These are phyloP conservation scores for Calonectria pseudoreteaudii DNA, from an alignment of 2,329 filamentous ascomycete genomes.

Conservation along the genomic window DNA sequence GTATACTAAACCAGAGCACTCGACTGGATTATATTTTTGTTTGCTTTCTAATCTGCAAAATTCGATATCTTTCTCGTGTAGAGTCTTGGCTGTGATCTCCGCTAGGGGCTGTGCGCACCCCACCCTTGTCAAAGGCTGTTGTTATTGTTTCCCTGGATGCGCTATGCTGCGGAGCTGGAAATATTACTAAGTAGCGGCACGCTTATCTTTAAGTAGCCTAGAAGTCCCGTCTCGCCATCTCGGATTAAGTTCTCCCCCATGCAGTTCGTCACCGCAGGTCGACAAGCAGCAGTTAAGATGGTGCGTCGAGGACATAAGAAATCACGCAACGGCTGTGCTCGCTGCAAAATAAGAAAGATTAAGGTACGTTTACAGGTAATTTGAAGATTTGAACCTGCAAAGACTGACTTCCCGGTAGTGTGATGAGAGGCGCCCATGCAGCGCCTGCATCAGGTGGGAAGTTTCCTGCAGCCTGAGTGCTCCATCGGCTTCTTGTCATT, in stretches of 20 bases:
- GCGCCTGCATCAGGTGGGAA: conserved; percentile 12
- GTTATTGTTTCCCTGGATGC: too few relatives aligned
- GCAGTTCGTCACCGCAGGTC: too few relatives aligned
- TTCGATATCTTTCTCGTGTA: background rate
- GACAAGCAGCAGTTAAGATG: too few relatives aligned
- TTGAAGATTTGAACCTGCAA: too few relatives aligned
- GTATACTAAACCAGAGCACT: too few relatives aligned
- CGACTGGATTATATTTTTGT: too few relatives aligned
- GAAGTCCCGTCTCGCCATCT: background rate
- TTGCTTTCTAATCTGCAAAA: too few relatives aligned
- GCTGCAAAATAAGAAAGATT: conserved; percentile 15
- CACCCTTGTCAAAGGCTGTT: too few relatives aligned
- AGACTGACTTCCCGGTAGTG: conserved; percentile 9
- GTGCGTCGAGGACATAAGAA: conserved; percentile 5
- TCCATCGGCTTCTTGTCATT: too few relatives aligned
- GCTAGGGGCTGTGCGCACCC: background rate
- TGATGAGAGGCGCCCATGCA: conserved; percentile 16
- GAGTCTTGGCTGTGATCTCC: background rate
- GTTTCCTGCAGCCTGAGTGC: background rate
- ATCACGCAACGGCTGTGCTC: conserved; percentile 13
- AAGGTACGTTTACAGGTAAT: background rate
- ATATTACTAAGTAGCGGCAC: background rate
- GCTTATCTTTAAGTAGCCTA: background rate
- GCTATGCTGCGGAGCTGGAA: too few relatives aligned
- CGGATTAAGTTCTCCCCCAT: background rate